phyloP scores from a whole-genome alignment of 2,329 filamentous ascomycete genomes.

The Talaromyces sp. region DNA sequence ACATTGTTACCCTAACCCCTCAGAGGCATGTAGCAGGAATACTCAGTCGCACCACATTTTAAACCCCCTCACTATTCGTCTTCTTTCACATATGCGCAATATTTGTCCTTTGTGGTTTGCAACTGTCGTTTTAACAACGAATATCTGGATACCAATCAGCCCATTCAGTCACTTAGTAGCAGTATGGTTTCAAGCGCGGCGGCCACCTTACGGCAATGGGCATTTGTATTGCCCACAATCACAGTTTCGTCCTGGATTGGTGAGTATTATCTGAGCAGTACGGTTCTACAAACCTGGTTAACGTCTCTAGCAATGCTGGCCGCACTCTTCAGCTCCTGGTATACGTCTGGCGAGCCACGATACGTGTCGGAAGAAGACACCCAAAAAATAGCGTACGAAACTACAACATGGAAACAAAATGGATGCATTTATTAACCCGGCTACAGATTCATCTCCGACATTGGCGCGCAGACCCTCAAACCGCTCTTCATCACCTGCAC shows the following conservation, averaged over 20 bases:
- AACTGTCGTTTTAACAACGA: not conserved
- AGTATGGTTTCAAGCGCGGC: not conserved
- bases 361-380: conserved; percentile 9
- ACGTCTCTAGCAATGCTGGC: conserved; percentile 8
- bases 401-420: not conserved
- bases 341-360: conserved; percentile 5
- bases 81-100: not conserved
- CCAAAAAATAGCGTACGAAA: conserved; percentile 8
- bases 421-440: not conserved
- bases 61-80: not conserved
- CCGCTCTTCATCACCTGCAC: conserved; percentile 6
- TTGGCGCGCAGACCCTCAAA: conserved; percentile 10
- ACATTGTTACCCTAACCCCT: not conserved
- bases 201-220: not conserved
- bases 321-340: conserved; percentile 8
- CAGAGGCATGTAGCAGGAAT: not conserved
- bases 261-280: not conserved
- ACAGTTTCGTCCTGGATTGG: conserved; percentile 8
- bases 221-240: conserved; percentile 5
- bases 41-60: not conserved
- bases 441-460: conserved; percentile 9
- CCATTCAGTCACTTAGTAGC: not conserved
- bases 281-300: not conserved
- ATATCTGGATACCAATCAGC: not conserved
- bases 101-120: not conserved